A percentile compares a stretch with the other conserved stretches of the same genome.
These are phyloP conservation scores for Sordaria brevicollis DNA, from an alignment of 495 filamentous ascomycete genomes.

Conservation along the genomic window DNA sequence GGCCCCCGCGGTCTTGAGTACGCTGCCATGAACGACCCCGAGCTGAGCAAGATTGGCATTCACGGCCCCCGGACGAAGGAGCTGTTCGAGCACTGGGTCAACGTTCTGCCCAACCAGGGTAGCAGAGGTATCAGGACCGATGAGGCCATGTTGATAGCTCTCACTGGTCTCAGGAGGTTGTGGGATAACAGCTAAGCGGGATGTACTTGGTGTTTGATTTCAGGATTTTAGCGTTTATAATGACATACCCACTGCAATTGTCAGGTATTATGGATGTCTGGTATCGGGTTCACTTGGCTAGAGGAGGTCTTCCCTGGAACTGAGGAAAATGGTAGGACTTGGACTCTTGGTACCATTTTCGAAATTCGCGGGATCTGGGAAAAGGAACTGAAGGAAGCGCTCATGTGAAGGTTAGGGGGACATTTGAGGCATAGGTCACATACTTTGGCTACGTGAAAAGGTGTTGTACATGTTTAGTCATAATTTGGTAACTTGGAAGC, in stretches of 20 bases:
- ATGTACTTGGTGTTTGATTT: background rate
- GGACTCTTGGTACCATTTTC: too few relatives aligned
- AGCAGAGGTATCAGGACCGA: constrained; percentile 70
- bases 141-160: constrained; percentile 62
- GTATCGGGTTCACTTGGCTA: too few relatives aligned
- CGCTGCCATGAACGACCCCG: constrained; percentile 53
- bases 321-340: too few relatives aligned
- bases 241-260: background rate
- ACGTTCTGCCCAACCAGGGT: constrained; percentile 62
- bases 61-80: constrained; percentile 44
- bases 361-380: too few relatives aligned
- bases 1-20: constrained; percentile 63
- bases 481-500: too few relatives aligned
- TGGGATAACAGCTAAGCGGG: constrained; percentile 28
- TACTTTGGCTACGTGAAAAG: too few relatives aligned
- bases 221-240: background rate
- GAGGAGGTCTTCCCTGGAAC: too few relatives aligned
- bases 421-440: too few relatives aligned
- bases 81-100: constrained; percentile 70
- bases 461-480: too few relatives aligned
- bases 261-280: background rate
- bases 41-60: constrained; percentile 46
- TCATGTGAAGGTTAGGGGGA: too few relatives aligned
- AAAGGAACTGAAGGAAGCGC: too few relatives aligned
- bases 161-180: constrained; percentile 49